A percentile compares a stretch with the other conserved stretches of the same genome.
phyloP scores from a whole-genome alignment of 148 eudicot genomes.

The Rhododendron vialii region DNA sequence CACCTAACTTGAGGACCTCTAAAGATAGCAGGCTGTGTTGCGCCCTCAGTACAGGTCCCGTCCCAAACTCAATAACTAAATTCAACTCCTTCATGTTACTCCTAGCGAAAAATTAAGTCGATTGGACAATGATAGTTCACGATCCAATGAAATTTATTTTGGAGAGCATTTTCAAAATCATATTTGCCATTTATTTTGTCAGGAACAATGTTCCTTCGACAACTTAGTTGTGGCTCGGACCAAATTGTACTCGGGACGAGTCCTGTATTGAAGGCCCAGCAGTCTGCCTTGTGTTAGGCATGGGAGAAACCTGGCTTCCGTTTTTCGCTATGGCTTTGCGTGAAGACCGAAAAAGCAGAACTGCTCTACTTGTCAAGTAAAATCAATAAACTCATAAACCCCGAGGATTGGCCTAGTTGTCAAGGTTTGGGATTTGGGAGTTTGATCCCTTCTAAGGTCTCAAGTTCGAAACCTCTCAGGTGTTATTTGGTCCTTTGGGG shows the following conservation, averaged over 20 bases:
- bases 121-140: too few relatives aligned
- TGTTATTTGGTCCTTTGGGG: neutral
- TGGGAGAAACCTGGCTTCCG: neutral
- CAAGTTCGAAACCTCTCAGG: too few relatives aligned
- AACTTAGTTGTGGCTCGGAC: neutral
- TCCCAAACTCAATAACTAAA: too few relatives aligned
- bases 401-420: neutral
- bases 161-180: too few relatives aligned
- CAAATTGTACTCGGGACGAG: neutral
- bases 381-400: neutral
- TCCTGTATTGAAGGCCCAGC: neutral
- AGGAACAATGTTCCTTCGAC: too few relatives aligned
- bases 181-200: too few relatives aligned
- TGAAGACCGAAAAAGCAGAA: neutral
- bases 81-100: too few relatives aligned
- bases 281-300: neutral
- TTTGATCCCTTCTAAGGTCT: neutral
- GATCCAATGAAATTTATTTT: too few relatives aligned
- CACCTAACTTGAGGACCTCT: too few relatives aligned
- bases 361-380: neutral
- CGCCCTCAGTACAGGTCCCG: too few relatives aligned
- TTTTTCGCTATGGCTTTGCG: neutral
- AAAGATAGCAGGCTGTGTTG: too few relatives aligned
- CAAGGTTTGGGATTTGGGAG: neutral
- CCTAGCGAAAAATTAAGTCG: too few relatives aligned